Conservation (phyloP, 768 basidiomycete species). For the Termitomyces heimii region DNA sequence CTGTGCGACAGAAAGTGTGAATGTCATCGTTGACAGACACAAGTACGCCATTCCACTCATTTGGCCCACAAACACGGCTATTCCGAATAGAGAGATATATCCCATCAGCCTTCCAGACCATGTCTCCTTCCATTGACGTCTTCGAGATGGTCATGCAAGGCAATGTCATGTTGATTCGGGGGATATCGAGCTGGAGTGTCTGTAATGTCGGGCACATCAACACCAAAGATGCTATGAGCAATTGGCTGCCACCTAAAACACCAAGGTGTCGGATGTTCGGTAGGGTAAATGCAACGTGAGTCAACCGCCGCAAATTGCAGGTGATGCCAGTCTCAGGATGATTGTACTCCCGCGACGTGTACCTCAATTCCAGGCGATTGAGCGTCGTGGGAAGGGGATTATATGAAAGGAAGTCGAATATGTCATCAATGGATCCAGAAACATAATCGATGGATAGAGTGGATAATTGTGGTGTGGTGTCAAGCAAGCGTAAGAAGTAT, state of each 20-base stretch:
- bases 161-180: background rate
- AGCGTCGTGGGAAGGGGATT: slow-evolving; percentile 9
- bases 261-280: slow-evolving; percentile 1
- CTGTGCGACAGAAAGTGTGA: background rate
- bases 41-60: slow-evolving; percentile 1
- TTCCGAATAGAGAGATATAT: background rate
- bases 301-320: background rate
- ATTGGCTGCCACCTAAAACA: slow-evolving; percentile 1
- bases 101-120: background rate
- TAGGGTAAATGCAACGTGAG: background rate
- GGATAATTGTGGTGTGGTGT: slow-evolving; percentile 4
- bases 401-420: slow-evolving; percentile 7
- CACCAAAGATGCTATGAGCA: background rate
- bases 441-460: slow-evolving; percentile 5
- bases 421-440: slow-evolving; percentile 5
- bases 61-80: background rate
- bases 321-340: background rate
- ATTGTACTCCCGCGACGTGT: background rate
- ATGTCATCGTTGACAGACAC: background rate
- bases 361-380: slow-evolving; percentile 1
- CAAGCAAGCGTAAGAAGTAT: slow-evolving; percentile 7
- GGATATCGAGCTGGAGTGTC: background rate
- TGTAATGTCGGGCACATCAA: slow-evolving; percentile 4
- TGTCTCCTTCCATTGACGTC: background rate
- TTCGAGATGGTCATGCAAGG: background rate